Conservation (phyloP, 345 rosid genomes). For the Carallia brachiata region DNA sequence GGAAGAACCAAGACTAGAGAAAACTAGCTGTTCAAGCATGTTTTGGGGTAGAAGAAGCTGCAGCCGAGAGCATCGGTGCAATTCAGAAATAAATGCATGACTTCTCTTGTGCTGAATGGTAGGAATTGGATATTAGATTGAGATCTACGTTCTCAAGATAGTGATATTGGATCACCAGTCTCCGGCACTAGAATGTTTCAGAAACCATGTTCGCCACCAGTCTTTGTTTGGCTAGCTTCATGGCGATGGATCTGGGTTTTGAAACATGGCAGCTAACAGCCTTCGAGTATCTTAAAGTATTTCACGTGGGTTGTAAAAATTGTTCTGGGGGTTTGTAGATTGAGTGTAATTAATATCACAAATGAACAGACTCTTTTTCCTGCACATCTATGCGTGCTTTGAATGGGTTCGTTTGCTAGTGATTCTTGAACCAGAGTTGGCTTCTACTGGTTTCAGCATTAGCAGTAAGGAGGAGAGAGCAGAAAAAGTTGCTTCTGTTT, state of each 20-base stretch:
- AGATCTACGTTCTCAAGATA: neutral
- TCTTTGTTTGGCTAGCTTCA: slow-evolving; percentile 19
- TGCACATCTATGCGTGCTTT: neutral
- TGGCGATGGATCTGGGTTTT: slow-evolving; percentile 25
- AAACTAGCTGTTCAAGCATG: slow-evolving; percentile 88
- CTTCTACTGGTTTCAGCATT: no score
- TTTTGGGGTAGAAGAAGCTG: slow-evolving; percentile 99
- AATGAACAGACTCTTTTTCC: neutral
- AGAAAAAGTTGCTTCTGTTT: no score
- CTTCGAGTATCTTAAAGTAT: slow-evolving; percentile 10
- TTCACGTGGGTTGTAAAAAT: slow-evolving; percentile 23
- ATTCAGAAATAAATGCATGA: slow-evolving; percentile 93
- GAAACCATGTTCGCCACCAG: slow-evolving; percentile 31
- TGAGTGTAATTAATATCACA: slow-evolving; percentile 18
- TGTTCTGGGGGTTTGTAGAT: slow-evolving; percentile 13
- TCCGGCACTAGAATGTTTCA: slow-evolving; percentile 8
- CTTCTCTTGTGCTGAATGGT: neutral
- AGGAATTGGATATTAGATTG: neutral
- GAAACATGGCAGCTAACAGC: slow-evolving; percentile 14
- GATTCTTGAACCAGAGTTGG: neutral
- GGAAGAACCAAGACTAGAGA: slow-evolving; percentile 74
- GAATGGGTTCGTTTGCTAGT: slow-evolving; percentile 1
- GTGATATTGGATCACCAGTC: neutral
- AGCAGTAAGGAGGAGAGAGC: no score
- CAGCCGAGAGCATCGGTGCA: slow-evolving; percentile 97